These are phyloP conservation scores for Herpetospermum pedunculosum DNA, from an alignment of 306 rosid genomes.

Conservation along the genomic window DNA sequence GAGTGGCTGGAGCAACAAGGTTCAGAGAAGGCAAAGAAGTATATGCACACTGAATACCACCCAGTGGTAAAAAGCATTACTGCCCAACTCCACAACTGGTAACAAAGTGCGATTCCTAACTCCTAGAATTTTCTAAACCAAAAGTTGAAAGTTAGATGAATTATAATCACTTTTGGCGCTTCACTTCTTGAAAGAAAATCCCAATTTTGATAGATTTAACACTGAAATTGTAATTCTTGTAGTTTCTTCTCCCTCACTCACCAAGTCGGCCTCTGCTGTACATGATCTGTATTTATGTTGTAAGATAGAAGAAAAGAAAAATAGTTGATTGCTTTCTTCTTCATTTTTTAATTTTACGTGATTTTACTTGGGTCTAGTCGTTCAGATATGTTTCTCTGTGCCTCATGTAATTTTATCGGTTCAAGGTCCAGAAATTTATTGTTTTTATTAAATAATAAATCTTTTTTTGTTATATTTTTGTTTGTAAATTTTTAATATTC, in stretches of 20 bases:
- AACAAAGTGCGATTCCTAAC: neutral
- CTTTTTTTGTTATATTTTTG: no score
- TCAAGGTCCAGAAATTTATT: no score
- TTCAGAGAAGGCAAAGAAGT: conserved; percentile 74
- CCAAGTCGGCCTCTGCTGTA: neutral
- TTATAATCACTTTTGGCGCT: neutral
- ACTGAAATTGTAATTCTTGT: neutral
- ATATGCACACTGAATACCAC: conserved; percentile 72
- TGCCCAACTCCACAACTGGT: conserved; percentile 88
- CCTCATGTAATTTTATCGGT: no score
- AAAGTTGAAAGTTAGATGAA: neutral
- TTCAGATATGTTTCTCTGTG: no score
- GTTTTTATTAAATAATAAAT: no score
- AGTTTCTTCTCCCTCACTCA: neutral
- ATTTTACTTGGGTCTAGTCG: no score
- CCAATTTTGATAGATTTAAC: conserved; percentile 9
- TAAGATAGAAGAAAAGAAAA: neutral
- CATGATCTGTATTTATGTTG: conserved; percentile 4
- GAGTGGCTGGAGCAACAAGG: conserved; percentile 86
- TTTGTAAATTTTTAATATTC: no score
- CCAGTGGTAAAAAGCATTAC: conserved; percentile 76
- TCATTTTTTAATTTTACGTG: neutral
- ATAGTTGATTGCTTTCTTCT: neutral
- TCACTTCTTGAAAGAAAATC: neutral
- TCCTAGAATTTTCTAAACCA: neutral